These are phyloP conservation scores for Strobilomyces dryophilus DNA, from an alignment of 768 basidiomycete genomes.

Conservation along the genomic window DNA sequence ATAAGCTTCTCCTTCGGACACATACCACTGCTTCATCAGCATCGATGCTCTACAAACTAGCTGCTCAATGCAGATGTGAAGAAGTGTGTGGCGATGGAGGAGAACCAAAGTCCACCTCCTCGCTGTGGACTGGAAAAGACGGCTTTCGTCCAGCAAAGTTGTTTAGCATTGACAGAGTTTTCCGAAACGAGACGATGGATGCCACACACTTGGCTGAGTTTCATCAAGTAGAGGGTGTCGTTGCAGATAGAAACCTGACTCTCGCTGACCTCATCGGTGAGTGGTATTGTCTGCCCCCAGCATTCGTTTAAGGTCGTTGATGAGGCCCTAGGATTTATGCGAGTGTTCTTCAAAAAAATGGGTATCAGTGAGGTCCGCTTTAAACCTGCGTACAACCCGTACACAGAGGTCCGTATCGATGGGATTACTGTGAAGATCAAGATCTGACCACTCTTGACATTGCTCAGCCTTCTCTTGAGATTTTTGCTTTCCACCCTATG, in stretches of 20 bases:
- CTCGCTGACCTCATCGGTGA: constrained; percentile 92
- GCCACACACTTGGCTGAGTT: constrained; percentile 98
- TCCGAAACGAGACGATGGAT: constrained; percentile 98
- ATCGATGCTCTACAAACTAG: constrained; percentile 90
- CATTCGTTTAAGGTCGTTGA: neutral
- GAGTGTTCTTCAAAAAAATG: constrained; percentile 98
- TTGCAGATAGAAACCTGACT: constrained; percentile 89
- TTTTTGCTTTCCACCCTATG: constrained; percentile 96
- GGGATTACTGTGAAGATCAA: neutral
- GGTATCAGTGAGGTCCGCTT: constrained; percentile 91
- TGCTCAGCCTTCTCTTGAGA: constrained; percentile 86
- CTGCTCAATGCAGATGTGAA: constrained; percentile 75
- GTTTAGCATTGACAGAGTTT: constrained; percentile 97
- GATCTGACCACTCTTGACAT: constrained; percentile 5
- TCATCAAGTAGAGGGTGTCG: constrained; percentile 99
- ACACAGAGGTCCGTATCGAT: constrained; percentile 69
- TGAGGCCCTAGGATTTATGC: constrained; percentile 79
- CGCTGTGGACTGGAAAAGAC: constrained; percentile 38
- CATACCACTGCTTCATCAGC: constrained; percentile 96
- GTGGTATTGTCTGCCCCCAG: constrained; percentile 12
- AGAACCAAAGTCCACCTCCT: constrained; percentile 4
- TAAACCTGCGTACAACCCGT: constrained; percentile 99
- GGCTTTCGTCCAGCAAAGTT: constrained; percentile 90
- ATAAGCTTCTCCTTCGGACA: constrained; percentile 88
- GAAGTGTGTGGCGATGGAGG: constrained; percentile 35